Evolutionary conservation across 2,329 filamentous ascomycete genomes (phyloP), one percentile per base, ranked within the genome.

Genomic region (Chalaropsis thielavioides): DNA sequence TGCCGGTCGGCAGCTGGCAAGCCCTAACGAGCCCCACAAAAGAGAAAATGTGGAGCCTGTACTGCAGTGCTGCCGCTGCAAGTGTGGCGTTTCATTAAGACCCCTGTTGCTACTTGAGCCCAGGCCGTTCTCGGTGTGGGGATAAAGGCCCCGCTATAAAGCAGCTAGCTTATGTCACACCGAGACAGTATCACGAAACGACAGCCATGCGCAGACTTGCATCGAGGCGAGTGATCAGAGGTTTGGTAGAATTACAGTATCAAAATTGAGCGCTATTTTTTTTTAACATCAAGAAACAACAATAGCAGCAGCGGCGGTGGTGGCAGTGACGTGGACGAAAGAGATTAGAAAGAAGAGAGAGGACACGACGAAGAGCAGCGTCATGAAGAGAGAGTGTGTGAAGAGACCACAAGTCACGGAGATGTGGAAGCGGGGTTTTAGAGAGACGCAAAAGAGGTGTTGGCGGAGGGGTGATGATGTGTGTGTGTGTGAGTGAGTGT

Each of bases 1-100:
- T 63, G 51, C 46, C 54, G 22, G 40, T 27, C 17, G n/a, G 60
- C 60, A 59, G 51, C 54, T 19, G 38, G 35, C 24, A 44, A 66
- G 64, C 64, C 64, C 64, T 66, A 66, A 66, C 13, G 22, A 43
- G 61, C 11, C 51, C 64, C 51, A 63, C 61, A 38, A 58, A 38
- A 1, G 15, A 10, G 3, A 4, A n/a, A 7, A n/a, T 46, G 4
- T 46, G 43, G 43, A 8, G 43, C 15, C 4, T 5, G 11, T 1
- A 24, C 15, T 49, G 22, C 17, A 6, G 38, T 61, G 38, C 13
- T 4, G 59, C 59, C 10, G 40, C 46, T 22, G 17, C 11, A 8
- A 5, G 13, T 43, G 8, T 61, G 40, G 38, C 35, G n/a, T 24
- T n/a, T 8, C 59, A 61, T 61, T 46, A 43, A 35, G 59, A 61